Percentiles rank a stretch among this genome's conserved stretches.
Conservation (phyloP, 805 yeast genomes). For the Saturnispora sekii region DNA sequence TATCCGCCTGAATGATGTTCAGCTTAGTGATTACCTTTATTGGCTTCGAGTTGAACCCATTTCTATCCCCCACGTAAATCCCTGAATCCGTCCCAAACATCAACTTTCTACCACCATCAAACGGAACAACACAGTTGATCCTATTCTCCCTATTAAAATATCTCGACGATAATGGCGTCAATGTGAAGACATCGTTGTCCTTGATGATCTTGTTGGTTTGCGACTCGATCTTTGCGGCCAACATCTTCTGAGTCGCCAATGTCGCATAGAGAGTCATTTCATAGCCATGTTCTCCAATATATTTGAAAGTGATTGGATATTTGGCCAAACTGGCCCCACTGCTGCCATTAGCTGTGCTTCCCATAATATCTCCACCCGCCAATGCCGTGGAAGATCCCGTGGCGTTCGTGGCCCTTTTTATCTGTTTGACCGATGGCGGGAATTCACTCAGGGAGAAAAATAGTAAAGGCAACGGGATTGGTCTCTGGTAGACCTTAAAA, state of each 20-base stretch:
- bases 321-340: conserved; percentile 18
- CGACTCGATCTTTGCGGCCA: conserved; percentile 66
- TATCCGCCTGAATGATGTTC: conserved; percentile 83
- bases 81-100: conserved; percentile 91
- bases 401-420: conserved; percentile 32
- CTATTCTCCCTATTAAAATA: conserved; percentile 66
- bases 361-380: conserved; percentile 16
- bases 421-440: conserved; percentile 48
- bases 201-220: conserved; percentile 70
- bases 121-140: conserved; percentile 86
- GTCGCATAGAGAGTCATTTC: conserved; percentile 45
- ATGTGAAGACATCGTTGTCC: conserved; percentile 69
- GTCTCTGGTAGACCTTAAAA: conserved; percentile 82
- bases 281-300: conserved; percentile 45
- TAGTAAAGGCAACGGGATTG: conserved; percentile 70
- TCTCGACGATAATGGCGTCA: conserved; percentile 63
- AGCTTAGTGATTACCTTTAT: conserved; percentile 62
- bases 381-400: conserved; percentile 25
- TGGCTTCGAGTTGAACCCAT: conserved; percentile 52
- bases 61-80: conserved; percentile 68
- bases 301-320: conserved; percentile 42
- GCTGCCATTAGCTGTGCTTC: not conserved
- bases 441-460: conserved; percentile 74
- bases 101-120: conserved; percentile 87
- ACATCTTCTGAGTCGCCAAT: conserved; percentile 62